Evolutionary conservation across 2,329 filamentous ascomycete genomes (phyloP).

Genomic region (Alternaria sp.): DNA sequence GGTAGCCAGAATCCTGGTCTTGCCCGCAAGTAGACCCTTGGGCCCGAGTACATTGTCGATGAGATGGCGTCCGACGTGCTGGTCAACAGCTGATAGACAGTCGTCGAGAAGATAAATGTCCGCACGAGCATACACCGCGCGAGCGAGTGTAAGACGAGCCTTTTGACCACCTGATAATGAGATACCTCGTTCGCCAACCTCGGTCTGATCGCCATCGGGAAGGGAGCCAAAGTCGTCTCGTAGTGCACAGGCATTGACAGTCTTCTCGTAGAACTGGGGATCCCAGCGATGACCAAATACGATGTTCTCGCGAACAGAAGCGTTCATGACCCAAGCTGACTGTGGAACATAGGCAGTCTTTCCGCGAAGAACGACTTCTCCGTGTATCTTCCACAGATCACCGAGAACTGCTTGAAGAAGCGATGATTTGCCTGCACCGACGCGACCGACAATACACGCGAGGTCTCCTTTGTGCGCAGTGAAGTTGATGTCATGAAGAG

Average conservation of each 20-base stretch:
- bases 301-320: constrained; percentile 95
- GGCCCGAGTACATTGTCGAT: constrained; percentile 92
- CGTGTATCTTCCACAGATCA: constrained; percentile 88
- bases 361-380: constrained; percentile 82
- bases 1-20: constrained; percentile 91
- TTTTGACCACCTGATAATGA: constrained; percentile 96
- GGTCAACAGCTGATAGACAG: constrained; percentile 94
- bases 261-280: constrained; percentile 90
- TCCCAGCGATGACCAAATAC: constrained; percentile 95
- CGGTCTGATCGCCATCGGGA: constrained; percentile 94
- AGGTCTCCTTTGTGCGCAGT: constrained; percentile 91
- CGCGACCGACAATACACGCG: constrained; percentile 88
- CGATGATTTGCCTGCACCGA: constrained; percentile 95
- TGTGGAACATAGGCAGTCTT: constrained; percentile 91
- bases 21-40: constrained; percentile 79
- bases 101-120: constrained; percentile 96
- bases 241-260: constrained; percentile 88
- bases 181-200: constrained; percentile 95
- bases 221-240: constrained; percentile 89
- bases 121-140: constrained; percentile 95
- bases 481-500: constrained; percentile 84
- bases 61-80: constrained; percentile 92
- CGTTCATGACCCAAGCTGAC: constrained; percentile 96
- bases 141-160: constrained; percentile 86
- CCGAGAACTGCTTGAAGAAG: constrained; percentile 87